A percentile compares a stretch with the other conserved stretches of the same genome.
phyloP scores from a whole-genome alignment of 1,284 basidiomycete genomes.

The Tremellales sp. region DNA sequence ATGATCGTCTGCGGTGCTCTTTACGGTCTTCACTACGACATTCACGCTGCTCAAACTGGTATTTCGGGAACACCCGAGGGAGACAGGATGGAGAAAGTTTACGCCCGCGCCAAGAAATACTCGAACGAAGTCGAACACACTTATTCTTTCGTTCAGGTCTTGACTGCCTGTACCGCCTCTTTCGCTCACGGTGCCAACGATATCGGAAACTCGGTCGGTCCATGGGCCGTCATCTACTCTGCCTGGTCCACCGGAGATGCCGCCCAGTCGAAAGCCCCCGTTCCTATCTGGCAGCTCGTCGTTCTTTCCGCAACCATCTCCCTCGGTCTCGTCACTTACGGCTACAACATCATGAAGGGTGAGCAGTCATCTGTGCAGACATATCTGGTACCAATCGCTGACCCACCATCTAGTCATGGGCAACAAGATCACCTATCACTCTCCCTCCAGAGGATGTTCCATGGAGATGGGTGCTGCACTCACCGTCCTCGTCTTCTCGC shows the following conservation, averaged over 20 bases:
- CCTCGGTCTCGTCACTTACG: constrained; percentile 51
- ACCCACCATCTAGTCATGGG: constrained; percentile 48
- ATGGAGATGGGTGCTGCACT: constrained; percentile 53
- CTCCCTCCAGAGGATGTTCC: constrained; percentile 50
- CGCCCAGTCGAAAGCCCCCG: constrained; percentile 38
- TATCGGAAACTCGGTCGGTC: constrained; percentile 50
- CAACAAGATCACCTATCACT: constrained; percentile 51
- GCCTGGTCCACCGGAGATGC: constrained; percentile 45
- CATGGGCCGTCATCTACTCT: constrained; percentile 48
- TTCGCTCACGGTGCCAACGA: constrained; percentile 51
- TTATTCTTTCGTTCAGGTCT: constrained; percentile 52
- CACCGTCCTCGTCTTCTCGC: constrained; percentile 50
- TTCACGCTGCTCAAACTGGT: constrained; percentile 46
- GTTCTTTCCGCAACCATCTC: constrained; percentile 46
- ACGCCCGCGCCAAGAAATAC: constrained; percentile 47
- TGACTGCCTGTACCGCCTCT: constrained; percentile 52
- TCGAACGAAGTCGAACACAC: constrained; percentile 51
- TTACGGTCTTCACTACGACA: constrained; percentile 43
- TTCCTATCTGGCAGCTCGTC: constrained; percentile 51
- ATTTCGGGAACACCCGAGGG: constrained; percentile 44
- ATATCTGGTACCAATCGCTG: neutral
- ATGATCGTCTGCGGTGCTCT: constrained; percentile 21
- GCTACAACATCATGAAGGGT: constrained; percentile 44
- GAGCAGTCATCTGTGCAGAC: neutral
- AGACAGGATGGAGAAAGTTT: constrained; percentile 44